phyloP scores from a whole-genome alignment of 2,329 filamentous ascomycete genomes.

The Ophiostoma ips region DNA sequence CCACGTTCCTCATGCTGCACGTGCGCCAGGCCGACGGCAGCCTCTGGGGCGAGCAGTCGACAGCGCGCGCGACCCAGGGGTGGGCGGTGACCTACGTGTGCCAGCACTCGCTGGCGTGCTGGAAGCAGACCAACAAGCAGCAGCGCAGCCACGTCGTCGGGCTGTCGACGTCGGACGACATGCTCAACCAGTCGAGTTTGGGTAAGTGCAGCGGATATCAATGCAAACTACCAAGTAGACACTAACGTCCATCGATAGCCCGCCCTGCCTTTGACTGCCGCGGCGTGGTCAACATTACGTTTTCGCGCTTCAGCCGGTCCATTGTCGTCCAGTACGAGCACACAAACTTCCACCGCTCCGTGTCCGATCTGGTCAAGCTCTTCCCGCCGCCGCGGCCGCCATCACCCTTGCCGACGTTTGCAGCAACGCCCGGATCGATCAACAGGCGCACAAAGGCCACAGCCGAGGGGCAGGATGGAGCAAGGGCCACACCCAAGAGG shows the following conservation, averaged over 20 bases:
- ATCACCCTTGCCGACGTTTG: neutral
- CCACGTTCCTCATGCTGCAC: conserved; percentile 31
- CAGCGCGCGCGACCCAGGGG: conserved; percentile 31
- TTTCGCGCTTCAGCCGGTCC: conserved; percentile 31
- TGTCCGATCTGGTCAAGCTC: conserved; percentile 33
- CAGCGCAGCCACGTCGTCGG: conserved; percentile 26
- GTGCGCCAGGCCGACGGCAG: conserved; percentile 34
- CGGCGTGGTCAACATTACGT: conserved; percentile 35
- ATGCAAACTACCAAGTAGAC: no score
- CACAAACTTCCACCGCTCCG: conserved; percentile 41
- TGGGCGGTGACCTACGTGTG: conserved; percentile 42
- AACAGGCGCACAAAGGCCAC: conserved; percentile 7
- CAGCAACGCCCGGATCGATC: neutral
- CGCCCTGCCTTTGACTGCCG: conserved; percentile 47
- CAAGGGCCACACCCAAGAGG: neutral
- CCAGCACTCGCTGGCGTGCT: conserved; percentile 36
- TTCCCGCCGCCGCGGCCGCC: conserved; percentile 32
- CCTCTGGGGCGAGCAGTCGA: conserved; percentile 32
- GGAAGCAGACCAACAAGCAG: conserved; percentile 30
- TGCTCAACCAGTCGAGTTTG: conserved; percentile 29
- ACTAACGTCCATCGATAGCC: no score
- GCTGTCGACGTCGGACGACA: conserved; percentile 34
- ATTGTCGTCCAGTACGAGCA: conserved; percentile 43
- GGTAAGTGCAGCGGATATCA: no score
- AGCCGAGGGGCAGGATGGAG: neutral